Conservation (phyloP, 768 basidiomycete genomes). For the Mycena venus region DNA sequence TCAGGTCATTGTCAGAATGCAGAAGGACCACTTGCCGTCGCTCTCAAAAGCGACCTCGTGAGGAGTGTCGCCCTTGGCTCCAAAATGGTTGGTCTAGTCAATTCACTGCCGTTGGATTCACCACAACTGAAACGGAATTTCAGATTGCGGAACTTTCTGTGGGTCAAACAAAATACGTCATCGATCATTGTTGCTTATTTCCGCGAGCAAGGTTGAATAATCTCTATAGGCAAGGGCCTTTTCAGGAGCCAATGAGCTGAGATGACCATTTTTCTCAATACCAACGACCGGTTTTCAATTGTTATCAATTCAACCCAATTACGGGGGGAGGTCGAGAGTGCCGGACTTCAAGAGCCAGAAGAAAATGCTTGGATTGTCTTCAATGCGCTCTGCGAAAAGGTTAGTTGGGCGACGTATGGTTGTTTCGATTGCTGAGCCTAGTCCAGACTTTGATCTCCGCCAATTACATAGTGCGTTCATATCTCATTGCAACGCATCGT, state of each 20-base stretch:
- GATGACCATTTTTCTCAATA: constrained; percentile 7
- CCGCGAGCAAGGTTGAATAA: neutral
- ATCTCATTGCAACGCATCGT: neutral
- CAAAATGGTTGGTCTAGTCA: neutral
- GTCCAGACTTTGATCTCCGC: too few relatives aligned
- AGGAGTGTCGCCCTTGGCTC: neutral
- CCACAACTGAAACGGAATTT: too few relatives aligned
- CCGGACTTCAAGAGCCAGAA: neutral
- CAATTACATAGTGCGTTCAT: neutral
- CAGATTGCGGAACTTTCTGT: neutral
- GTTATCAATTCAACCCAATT: neutral
- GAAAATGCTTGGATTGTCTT: neutral
- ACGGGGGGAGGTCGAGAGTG: too few relatives aligned
- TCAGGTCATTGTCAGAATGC: constrained; percentile 2
- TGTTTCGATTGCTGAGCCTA: neutral
- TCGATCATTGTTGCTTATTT: neutral
- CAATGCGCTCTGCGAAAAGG: constrained; percentile 8
- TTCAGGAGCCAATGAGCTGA: neutral
- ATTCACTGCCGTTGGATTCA: too few relatives aligned
- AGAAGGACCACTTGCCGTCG: constrained; percentile 2
- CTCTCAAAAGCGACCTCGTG: neutral
- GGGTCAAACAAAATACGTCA: neutral
- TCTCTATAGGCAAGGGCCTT: neutral
- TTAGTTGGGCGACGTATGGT: neutral
- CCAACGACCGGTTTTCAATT: neutral